Evolutionary conservation across 768 basidiomycete species (phyloP), one percentile per base, ranked within the genome.

Genomic region (Calocybe cyanea): DNA sequence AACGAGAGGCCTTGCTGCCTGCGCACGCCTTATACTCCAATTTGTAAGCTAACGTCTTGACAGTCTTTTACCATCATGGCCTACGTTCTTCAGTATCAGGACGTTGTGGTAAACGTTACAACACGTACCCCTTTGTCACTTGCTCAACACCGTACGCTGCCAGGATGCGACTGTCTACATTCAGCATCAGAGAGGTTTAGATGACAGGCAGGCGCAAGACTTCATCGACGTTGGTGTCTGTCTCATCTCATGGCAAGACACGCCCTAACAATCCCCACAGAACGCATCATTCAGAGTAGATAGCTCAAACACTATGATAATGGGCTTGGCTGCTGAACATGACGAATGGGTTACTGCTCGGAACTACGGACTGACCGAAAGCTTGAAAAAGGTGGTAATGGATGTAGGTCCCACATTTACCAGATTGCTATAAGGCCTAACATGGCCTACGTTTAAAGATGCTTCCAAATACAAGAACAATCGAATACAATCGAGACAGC

Each of bases 141-240:
- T 24, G 7, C 13, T 38, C 23, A 36, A 43, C 25, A 46, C n/a
- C 13, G 24, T 24, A 2, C 9, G 28, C 25, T 11, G 25, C 5
- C 42, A 76, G 75, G 70, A 76, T 35, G 73, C 74, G 0, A 65
- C 69, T 0, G 30, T 63, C 23, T 77, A 77, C 42, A 54, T 74
- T 2, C 69, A 72, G 47, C 62, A 64, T 21, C 75, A 77, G 46
- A 49, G 70, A 17, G 54, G 55, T 35, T 61, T 76, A 3, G 60
- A 65, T 8, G 67, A 75, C 15, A 52, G 41, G 2, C 63, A 69
- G 45, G 55, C 68, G 4, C 75, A 76, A 49, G 74, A 76, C 49
- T 75, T 75, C 45, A 63, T 76, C 5, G 73, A 69, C 58, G 75
- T 73, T 46, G 3, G 53, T 57, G n/a, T 13, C 8, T 33, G 3